Base-by-base conservation (phyloP, 2,329 filamentous ascomycete genomes). In the Fragosphaeria purpurea region DNA sequence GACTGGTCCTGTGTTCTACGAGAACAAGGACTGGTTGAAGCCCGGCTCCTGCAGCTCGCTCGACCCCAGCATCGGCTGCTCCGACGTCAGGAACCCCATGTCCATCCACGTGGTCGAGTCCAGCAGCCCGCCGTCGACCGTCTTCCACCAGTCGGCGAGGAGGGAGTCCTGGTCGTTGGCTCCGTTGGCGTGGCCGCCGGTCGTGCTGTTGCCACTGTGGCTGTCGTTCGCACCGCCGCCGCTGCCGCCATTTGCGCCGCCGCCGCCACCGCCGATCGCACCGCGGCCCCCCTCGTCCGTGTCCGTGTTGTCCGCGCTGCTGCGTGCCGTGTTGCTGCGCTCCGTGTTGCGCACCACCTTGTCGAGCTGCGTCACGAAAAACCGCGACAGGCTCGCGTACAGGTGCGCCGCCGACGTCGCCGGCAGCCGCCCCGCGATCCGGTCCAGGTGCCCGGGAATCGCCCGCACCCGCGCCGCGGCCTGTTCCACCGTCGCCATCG, bases 101-200 rank as follows among this genome's bases (percentile, higher is more conserved):
- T 57, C 55, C 50, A 57, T 55, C 55, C 55, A 57, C 4, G 55
- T 55, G 5, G 53, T 52, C 39, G 55, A 53, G 43, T 57, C 55
- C 8, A 57, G 50, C 44, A 53, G 46, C 4, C 51, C 50, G 40
- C 50, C 50, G 46, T 57, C 55, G 31, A 57, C 53, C 6, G 50
- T 53, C 37, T 47, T 50, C 55, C 55, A 57, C 55, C 55, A 57
- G 46, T 57, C 55, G 34, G 50, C 51, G 34, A 57, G 50, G 34
- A 55, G 41, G 8, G 49, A 47, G 46, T 55, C 53, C 44, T 55
- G 53, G 38, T 57, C 53, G 22, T 22, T 22, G 22, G 22, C 3
- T 22, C 22, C 22, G 22, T 2, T 22, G 11, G 46, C 37, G 37
- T 22, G 37, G 33, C 4, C 32, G 35, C 12, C 13, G 35, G 12